Conservation (phyloP, 1,139 yeast genomes). For the Yamadazyma spencermartinsiae region DNA sequence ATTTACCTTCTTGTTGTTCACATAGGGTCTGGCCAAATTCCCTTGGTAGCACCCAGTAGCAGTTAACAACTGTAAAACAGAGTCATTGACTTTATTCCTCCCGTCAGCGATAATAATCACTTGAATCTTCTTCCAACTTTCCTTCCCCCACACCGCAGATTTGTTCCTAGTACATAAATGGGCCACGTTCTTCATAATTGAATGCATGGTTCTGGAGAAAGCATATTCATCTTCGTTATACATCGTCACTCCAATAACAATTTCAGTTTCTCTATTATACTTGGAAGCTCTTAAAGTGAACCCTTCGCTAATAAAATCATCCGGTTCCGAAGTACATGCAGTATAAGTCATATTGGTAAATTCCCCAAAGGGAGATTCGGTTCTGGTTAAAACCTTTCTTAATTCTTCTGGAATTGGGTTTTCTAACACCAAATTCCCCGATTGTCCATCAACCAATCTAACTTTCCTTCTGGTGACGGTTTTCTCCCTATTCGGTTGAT, state of each 20-base stretch:
- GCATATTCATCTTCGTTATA: slow-evolving; percentile 90
- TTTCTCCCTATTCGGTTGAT: slow-evolving; percentile 39
- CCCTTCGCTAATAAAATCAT: slow-evolving; percentile 75
- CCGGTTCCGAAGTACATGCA: slow-evolving; percentile 90
- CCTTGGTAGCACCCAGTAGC: slow-evolving; percentile 97
- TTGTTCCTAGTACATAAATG: slow-evolving; percentile 78
- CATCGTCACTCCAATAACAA: slow-evolving; percentile 91
- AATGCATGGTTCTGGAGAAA: slow-evolving; percentile 89
- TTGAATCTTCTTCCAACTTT: slow-evolving; percentile 94
- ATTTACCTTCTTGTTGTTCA: slow-evolving; percentile 84
- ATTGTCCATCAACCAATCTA: slow-evolving; percentile 55
- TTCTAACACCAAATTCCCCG: slow-evolving; percentile 82
- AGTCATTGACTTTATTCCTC: slow-evolving; percentile 77
- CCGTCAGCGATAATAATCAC: slow-evolving; percentile 93
- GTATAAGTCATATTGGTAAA: slow-evolving; percentile 93
- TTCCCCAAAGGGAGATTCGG: slow-evolving; percentile 79
- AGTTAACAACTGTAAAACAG: slow-evolving; percentile 80
- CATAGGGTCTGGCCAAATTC: slow-evolving; percentile 91
- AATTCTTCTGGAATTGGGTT: slow-evolving; percentile 92
- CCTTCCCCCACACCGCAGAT: slow-evolving; percentile 90
- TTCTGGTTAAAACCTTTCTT: slow-evolving; percentile 71
- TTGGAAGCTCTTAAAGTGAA: slow-evolving; percentile 83
- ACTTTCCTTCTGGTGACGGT: slow-evolving; percentile 50
- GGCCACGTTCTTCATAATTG: slow-evolving; percentile 88
- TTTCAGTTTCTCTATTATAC: slow-evolving; percentile 83